A percentile compares a stretch with the other conserved stretches of the same genome.
These are phyloP conservation scores for Curvularia spicifera DNA, from an alignment of 2,329 filamentous ascomycete genomes.

Conservation along the genomic window DNA sequence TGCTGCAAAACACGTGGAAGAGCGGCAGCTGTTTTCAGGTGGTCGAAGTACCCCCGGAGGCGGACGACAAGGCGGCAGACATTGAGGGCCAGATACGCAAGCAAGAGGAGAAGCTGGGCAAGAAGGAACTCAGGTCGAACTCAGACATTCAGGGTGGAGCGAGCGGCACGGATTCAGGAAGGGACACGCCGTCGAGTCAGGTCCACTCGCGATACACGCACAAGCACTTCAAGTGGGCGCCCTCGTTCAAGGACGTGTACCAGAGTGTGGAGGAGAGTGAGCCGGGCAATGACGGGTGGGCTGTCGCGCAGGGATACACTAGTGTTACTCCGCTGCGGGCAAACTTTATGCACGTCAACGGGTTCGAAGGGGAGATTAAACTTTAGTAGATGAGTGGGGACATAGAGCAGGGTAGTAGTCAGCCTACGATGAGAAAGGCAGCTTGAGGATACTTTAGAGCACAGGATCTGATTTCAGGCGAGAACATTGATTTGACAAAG, in stretches of 20 bases:
- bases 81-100: constrained; percentile 78
- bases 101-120: constrained; percentile 60
- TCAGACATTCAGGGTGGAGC: constrained; percentile 24
- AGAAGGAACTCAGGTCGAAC: constrained; percentile 45
- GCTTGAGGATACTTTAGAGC: neutral
- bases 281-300: constrained; percentile 92
- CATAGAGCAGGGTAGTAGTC: neutral
- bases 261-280: constrained; percentile 79
- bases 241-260: constrained; percentile 84
- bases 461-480: neutral
- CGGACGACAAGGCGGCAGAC: constrained; percentile 65
- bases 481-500: neutral
- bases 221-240: constrained; percentile 95
- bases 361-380: constrained; percentile 43
- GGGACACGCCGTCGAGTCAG: constrained; percentile 36
- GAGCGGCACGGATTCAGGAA: constrained; percentile 36
- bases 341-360: constrained; percentile 78
- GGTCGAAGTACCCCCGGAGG: constrained; percentile 68
- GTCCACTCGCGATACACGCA: constrained; percentile 66
- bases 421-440: neutral
- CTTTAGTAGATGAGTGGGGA: constrained; percentile 13
- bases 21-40: constrained; percentile 87
- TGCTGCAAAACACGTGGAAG: constrained; percentile 91
- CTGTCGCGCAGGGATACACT: constrained; percentile 83
- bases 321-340: constrained; percentile 90